Percentiles rank a stretch among this genome's conserved stretches.
These are phyloP conservation scores for Kregervanrija pseudodelftensis DNA, from an alignment of 805 yeast species.

Conservation along the genomic window DNA sequence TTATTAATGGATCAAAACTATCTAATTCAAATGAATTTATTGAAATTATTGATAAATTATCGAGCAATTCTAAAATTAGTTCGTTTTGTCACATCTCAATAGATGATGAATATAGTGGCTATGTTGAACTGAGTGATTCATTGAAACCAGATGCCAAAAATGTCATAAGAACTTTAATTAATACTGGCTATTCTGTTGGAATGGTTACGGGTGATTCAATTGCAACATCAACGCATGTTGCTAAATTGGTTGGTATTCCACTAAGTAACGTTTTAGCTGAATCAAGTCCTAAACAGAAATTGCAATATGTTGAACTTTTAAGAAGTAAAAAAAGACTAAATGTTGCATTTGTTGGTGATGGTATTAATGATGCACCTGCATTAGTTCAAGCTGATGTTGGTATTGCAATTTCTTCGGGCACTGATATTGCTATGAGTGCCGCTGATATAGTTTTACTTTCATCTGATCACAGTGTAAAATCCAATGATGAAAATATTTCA, in stretches of 20 bases:
- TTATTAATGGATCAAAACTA: slow-evolving; percentile 26
- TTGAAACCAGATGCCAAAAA: slow-evolving; percentile 58
- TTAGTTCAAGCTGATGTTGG: slow-evolving; percentile 84
- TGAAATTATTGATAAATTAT: slow-evolving; percentile 4
- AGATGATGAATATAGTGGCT: slow-evolving; percentile 54
- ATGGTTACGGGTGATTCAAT: slow-evolving; percentile 86
- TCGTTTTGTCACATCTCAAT: slow-evolving; percentile 39
- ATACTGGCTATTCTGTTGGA: slow-evolving; percentile 55
- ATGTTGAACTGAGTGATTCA: slow-evolving; percentile 58
- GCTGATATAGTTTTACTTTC: slow-evolving; percentile 82
- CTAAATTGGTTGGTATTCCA: slow-evolving; percentile 60
- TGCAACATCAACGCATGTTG: slow-evolving; percentile 57
- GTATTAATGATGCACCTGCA: slow-evolving; percentile 97
- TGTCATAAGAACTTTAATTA: slow-evolving; percentile 48
- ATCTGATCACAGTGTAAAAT: slow-evolving; percentile 17
- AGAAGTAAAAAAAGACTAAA: slow-evolving; percentile 34
- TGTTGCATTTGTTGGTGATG: slow-evolving; percentile 94
- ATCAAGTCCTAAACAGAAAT: slow-evolving; percentile 71
- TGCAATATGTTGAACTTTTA: slow-evolving; percentile 52
- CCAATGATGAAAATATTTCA: neutral
- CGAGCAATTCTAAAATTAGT: slow-evolving; percentile 8
- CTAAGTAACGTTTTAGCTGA: slow-evolving; percentile 61
- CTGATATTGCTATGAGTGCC: slow-evolving; percentile 95
- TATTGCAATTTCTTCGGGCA: slow-evolving; percentile 84
- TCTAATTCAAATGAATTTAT: slow-evolving; percentile 16